Conservation (phyloP, 2,329 filamentous ascomycete genomes). For the Chrysosporium keratinophilum region DNA sequence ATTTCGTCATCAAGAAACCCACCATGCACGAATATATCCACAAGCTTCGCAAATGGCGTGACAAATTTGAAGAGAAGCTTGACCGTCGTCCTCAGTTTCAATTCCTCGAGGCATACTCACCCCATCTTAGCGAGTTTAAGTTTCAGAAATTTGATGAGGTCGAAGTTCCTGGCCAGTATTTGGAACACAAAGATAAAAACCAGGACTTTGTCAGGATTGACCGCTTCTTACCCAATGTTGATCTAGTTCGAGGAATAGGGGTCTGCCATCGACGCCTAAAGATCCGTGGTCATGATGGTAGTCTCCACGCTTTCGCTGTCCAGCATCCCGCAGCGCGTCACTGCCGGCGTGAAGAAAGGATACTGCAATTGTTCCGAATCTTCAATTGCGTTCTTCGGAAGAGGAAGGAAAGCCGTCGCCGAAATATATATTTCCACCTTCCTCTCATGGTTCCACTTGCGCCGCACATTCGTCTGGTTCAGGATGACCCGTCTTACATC, state of each 20-base stretch:
- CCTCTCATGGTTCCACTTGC: slow-evolving; percentile 93
- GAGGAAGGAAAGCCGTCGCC: slow-evolving; percentile 86
- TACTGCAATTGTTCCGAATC: slow-evolving; percentile 90
- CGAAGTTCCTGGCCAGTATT: slow-evolving; percentile 91
- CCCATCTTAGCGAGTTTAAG: slow-evolving; percentile 87
- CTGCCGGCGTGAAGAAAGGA: slow-evolving; percentile 86
- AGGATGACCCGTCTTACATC: slow-evolving; percentile 90
- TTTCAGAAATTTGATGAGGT: slow-evolving; percentile 99
- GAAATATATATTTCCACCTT: slow-evolving; percentile 91
- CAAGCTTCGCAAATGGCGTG: slow-evolving; percentile 88
- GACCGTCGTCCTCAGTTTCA: slow-evolving; percentile 66
- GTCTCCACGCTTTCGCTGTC: slow-evolving; percentile 89
- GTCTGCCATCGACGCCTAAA: slow-evolving; percentile 86
- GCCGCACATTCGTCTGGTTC: slow-evolving; percentile 86
- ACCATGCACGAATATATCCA: slow-evolving; percentile 99
- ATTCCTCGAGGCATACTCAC: slow-evolving; percentile 74
- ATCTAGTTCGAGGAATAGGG: slow-evolving; percentile 80
- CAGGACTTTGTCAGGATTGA: slow-evolving; percentile 97
- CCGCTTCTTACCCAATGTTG: slow-evolving; percentile 88
- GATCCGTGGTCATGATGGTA: slow-evolving; percentile 95
- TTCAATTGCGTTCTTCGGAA: slow-evolving; percentile 87
- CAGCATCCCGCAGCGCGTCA: slow-evolving; percentile 90
- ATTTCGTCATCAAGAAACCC: slow-evolving; percentile 89
- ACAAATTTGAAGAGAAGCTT: slow-evolving; percentile 95
- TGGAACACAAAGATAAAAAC: slow-evolving; percentile 97